These are phyloP conservation scores for Euphorbia schlechtendalii DNA, from an alignment of 441 rosid genomes.

Conservation along the genomic window DNA sequence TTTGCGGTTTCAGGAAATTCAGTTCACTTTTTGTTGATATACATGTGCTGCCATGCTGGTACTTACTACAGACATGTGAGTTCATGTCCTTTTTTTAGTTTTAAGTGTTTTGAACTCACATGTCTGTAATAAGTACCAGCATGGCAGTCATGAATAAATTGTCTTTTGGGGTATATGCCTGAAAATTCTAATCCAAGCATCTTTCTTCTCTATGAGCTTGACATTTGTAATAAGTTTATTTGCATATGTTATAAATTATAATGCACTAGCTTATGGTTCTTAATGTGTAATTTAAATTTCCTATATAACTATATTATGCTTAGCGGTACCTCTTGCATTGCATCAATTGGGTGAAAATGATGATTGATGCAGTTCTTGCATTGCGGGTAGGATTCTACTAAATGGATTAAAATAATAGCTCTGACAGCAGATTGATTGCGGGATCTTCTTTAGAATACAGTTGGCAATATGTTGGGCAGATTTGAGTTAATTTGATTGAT, in stretches of 20 bases:
- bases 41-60: neutral
- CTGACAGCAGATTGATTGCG: neutral
- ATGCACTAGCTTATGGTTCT: neutral
- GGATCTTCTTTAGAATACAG: neutral
- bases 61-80: too few relatives aligned
- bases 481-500: neutral
- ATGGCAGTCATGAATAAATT: neutral
- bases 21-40: neutral
- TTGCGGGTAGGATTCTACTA: too few relatives aligned
- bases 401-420: neutral
- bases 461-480: neutral
- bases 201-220: neutral
- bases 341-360: too few relatives aligned
- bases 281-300: neutral
- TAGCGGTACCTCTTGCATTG: too few relatives aligned
- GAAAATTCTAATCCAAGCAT: neutral
- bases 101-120: neutral
- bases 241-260: neutral
- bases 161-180: too few relatives aligned
- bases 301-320: too few relatives aligned
- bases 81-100: too few relatives aligned
- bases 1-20: neutral
- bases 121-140: too few relatives aligned
- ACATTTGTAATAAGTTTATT: neutral
- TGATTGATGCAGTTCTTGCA: too few relatives aligned